These are phyloP conservation scores for Leccinum cinnamomeum DNA, from an alignment of 1,284 basidiomycete species.

Conservation along the genomic window DNA sequence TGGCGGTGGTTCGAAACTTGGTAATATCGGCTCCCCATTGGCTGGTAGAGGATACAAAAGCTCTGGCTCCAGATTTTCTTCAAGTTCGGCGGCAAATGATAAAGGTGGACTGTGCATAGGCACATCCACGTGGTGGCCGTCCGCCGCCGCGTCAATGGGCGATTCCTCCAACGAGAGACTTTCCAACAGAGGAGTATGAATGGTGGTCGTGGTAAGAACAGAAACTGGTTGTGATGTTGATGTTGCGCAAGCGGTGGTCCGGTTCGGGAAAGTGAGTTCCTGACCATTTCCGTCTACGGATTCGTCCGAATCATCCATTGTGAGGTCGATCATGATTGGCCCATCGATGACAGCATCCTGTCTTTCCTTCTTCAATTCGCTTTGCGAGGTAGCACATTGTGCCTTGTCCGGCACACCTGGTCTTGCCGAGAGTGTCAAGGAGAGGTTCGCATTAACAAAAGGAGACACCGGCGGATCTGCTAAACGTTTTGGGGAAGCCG, in stretches of 20 bases:
- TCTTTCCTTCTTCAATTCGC: conserved; percentile 5
- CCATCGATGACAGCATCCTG: conserved; percentile 4
- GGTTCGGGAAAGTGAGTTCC: conserved; percentile 13
- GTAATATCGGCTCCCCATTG: conserved; percentile 2
- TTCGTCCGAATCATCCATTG: conserved; percentile 27
- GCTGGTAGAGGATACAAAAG: conserved; percentile 7
- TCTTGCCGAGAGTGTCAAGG: not conserved
- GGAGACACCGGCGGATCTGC: not conserved
- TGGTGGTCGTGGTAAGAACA: conserved; percentile 9
- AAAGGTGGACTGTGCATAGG: conserved; percentile 24
- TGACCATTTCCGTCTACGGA: conserved; percentile 17
- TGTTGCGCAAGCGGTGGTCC: conserved; percentile 2
- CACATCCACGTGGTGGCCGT: conserved; percentile 17
- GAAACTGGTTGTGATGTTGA: conserved; percentile 9
- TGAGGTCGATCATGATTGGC: conserved; percentile 34
- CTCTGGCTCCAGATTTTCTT: conserved; percentile 16
- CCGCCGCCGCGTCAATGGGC: not conserved
- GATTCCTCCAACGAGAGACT: conserved; percentile 28
- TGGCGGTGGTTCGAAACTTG: conserved; percentile 11
- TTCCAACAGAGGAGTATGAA: conserved; percentile 22
- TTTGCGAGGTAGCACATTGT: not conserved
- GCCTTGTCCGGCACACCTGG: not conserved
- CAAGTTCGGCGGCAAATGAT: conserved; percentile 1
- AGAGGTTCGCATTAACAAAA: not conserved
- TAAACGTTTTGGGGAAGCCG: not conserved